Percentiles rank a stretch among this genome's conserved stretches.
Evolutionary conservation across 495 filamentous ascomycete genomes (phyloP).

Genomic region (Penicillium fimorum): DNA sequence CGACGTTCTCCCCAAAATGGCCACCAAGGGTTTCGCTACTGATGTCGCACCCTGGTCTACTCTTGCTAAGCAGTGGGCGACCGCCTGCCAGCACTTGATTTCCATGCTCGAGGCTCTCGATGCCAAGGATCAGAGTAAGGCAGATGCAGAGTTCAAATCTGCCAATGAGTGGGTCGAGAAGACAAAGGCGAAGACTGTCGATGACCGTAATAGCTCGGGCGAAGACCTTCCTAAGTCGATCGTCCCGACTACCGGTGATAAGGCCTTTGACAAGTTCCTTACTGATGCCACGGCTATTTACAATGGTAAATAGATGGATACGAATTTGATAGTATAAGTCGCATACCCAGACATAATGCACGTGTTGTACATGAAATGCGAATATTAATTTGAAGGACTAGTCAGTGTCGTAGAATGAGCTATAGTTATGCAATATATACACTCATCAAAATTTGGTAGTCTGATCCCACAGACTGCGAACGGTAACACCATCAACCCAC

Average conservation of each 20-base stretch:
- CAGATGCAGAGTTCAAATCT: slow-evolving; percentile 14
- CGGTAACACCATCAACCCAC: slow-evolving; percentile 56
- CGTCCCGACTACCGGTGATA: slow-evolving; percentile 10
- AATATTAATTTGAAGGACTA: not conserved
- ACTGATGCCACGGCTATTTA: slow-evolving; percentile 16
- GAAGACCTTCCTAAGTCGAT: slow-evolving; percentile 18
- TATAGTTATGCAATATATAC: not conserved
- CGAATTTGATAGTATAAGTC: not conserved
- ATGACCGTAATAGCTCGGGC: slow-evolving; percentile 15
- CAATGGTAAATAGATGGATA: slow-evolving; percentile 7
- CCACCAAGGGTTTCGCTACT: slow-evolving; percentile 14
- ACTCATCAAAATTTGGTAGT: slow-evolving; percentile 30
- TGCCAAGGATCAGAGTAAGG: slow-evolving; percentile 4
- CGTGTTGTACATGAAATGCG: not conserved
- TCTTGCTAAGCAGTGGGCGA: slow-evolving; percentile 17
- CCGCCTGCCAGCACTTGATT: slow-evolving; percentile 17
- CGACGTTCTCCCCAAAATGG: slow-evolving; percentile 14
- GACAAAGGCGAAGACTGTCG: slow-evolving; percentile 21
- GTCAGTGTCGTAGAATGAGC: not conserved
- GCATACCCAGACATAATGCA: not conserved
- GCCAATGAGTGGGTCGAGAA: slow-evolving; percentile 16
- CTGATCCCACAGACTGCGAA: slow-evolving; percentile 65
- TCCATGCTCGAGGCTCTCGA: slow-evolving; percentile 15
- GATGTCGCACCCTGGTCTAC: slow-evolving; percentile 19
- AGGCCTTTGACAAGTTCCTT: slow-evolving; percentile 13